Percentiles rank a stretch among this genome's conserved stretches.
These are phyloP conservation scores for Mortierella alpina DNA, from an alignment of 192 early-diverging fungal genomes.

Conservation along the genomic window DNA sequence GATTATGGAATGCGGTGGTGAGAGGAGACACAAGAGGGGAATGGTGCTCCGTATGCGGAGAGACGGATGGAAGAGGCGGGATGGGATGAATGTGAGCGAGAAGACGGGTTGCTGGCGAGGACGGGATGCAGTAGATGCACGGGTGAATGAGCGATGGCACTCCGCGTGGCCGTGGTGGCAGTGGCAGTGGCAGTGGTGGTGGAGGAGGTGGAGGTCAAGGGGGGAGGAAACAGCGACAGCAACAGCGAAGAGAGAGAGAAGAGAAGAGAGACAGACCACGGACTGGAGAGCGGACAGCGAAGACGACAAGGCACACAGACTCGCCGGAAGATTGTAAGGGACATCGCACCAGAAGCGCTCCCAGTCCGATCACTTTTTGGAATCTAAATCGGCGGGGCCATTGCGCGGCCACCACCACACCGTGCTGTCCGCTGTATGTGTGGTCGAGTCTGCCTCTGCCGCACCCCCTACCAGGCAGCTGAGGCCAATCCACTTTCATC, in stretches of 20 bases:
- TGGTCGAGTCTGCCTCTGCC: too few relatives aligned
- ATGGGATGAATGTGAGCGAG: background rate
- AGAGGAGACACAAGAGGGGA: background rate
- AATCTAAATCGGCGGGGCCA: too few relatives aligned
- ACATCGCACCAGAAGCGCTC: background rate
- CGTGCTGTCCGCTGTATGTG: too few relatives aligned
- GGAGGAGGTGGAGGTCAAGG: background rate
- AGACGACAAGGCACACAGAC: background rate
- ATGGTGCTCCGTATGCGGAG: background rate
- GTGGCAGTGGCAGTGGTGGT: background rate
- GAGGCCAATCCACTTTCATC: too few relatives aligned
- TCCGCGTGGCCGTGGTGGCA: background rate
- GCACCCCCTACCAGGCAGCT: too few relatives aligned
- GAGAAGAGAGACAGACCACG: background rate
- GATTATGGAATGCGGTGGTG: background rate
- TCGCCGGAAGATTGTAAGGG: too few relatives aligned
- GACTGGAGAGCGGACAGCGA: background rate
- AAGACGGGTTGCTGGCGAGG: too few relatives aligned
- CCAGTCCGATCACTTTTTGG: too few relatives aligned
- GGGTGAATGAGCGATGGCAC: constrained; percentile 2
- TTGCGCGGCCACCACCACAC: too few relatives aligned
- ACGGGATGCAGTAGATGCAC: background rate
- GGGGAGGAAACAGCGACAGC: background rate
- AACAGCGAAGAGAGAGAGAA: background rate
- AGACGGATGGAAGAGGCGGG: background rate